These are phyloP conservation scores for Withania somnifera DNA, from an alignment of 305 asterid species.

Conservation along the genomic window DNA sequence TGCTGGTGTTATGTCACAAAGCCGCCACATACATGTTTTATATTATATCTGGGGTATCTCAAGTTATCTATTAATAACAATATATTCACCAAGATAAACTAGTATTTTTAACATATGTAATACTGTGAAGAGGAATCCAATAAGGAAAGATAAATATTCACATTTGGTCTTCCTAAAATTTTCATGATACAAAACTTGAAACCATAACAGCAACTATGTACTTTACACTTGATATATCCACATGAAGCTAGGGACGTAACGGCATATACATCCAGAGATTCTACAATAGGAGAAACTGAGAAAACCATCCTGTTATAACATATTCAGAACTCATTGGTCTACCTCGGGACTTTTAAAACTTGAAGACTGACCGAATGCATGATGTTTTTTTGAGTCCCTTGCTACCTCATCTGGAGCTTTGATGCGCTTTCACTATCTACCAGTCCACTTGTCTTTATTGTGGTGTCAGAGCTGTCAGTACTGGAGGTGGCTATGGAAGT, in stretches of 20 bases:
- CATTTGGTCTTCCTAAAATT: neutral
- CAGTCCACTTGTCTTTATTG: neutral
- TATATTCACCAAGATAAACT: neutral
- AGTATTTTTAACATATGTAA: neutral
- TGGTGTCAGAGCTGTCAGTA: neutral
- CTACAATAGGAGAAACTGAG: neutral
- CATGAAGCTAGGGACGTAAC: neutral
- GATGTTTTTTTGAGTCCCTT: neutral
- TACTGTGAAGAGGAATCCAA: neutral
- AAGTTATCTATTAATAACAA: too few species aligned
- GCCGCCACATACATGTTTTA: too few species aligned
- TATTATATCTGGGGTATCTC: too few species aligned
- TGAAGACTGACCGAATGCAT: neutral
- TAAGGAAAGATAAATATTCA: neutral
- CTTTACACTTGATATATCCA: neutral
- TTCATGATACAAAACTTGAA: neutral
- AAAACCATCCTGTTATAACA: neutral
- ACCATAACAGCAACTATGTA: neutral
- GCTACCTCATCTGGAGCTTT: neutral
- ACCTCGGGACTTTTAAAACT: neutral
- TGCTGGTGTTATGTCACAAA: too few species aligned
- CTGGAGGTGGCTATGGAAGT: neutral
- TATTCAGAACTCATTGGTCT: neutral
- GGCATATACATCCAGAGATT: neutral
- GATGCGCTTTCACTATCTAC: neutral